Conservation (phyloP, 129 eudicot species). For the Rutidosis leptorrhynchoides region DNA sequence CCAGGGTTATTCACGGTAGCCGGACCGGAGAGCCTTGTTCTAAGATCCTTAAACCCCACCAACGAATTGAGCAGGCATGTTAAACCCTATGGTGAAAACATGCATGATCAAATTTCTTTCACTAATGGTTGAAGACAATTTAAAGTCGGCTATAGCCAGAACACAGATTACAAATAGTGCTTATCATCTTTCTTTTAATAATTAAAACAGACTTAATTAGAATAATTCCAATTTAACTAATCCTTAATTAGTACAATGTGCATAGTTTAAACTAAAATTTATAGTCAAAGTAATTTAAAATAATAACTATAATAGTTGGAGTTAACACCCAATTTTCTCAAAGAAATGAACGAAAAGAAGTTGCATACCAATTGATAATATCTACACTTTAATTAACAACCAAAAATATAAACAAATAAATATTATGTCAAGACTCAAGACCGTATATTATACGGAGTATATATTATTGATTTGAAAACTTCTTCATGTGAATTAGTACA, state of each 20-base stretch:
- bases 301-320: not conserved
- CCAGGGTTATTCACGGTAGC: too few species aligned
- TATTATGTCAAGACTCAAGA: not conserved
- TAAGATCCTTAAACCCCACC: too few species aligned
- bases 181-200: not conserved
- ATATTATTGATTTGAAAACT: not conserved
- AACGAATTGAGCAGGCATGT: too few species aligned
- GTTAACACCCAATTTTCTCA: not conserved
- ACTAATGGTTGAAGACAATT: too few species aligned
- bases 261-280: not conserved
- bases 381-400: not conserved
- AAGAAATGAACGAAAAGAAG: not conserved
- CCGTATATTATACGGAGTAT: too few species aligned
- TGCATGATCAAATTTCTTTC: too few species aligned
- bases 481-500: conserved; percentile 26
- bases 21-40: too few species aligned
- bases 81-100: too few species aligned
- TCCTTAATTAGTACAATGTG: not conserved
- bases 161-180: not conserved
- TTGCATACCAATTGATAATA: too few species aligned
- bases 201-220: not conserved
- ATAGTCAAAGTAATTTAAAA: not conserved
- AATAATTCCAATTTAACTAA: not conserved
- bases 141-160: conserved; percentile 12
- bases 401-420: too few species aligned